Evolutionary conservation across 768 basidiomycete species (phyloP).

Genomic region (Boletus vermiculosoides): DNA sequence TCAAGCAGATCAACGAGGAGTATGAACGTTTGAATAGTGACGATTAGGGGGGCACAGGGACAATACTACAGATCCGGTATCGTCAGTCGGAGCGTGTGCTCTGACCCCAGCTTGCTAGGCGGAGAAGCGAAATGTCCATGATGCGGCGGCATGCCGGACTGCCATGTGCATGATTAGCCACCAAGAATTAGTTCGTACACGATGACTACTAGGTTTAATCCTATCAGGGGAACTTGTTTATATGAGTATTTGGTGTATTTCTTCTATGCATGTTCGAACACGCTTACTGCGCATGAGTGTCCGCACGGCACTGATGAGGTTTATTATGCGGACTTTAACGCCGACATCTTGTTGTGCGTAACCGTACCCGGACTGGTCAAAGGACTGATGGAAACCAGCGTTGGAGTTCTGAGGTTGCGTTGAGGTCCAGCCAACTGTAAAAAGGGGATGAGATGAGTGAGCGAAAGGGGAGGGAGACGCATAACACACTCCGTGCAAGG

Average conservation of each 20-base stretch:
- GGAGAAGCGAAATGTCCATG: constrained; percentile 18
- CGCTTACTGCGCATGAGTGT: constrained; percentile 96
- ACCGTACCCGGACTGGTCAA: constrained; percentile 64
- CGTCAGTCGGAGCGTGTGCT: constrained; percentile 5
- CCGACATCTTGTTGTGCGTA: constrained; percentile 57
- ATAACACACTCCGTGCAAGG: constrained; percentile 77
- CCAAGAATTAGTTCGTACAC: constrained; percentile 79
- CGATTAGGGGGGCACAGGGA: constrained; percentile 21
- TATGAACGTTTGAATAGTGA: constrained; percentile 59
- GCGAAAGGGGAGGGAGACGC: constrained; percentile 1
- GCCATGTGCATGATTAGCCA: constrained; percentile 32
- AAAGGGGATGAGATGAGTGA: constrained; percentile 17
- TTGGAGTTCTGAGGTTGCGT: constrained; percentile 57
- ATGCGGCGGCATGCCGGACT: constrained; percentile 11
- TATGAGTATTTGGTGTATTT: constrained; percentile 19
- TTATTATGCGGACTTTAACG: constrained; percentile 83
- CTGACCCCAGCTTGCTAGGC: constrained; percentile 10
- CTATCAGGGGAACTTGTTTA: constrained; percentile 83
- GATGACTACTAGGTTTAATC: constrained; percentile 82
- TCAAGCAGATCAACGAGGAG: constrained; percentile 71
- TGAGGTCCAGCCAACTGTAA: constrained; percentile 85
- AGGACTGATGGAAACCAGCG: constrained; percentile 60
- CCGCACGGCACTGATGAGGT: constrained; percentile 91
- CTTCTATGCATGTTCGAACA: constrained; percentile 15
- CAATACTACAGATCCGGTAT: constrained; percentile 6